Evolutionary conservation across 805 yeast genomes (phyloP), one percentile per base, ranked within the genome.

Genomic region (Candida argentea): DNA sequence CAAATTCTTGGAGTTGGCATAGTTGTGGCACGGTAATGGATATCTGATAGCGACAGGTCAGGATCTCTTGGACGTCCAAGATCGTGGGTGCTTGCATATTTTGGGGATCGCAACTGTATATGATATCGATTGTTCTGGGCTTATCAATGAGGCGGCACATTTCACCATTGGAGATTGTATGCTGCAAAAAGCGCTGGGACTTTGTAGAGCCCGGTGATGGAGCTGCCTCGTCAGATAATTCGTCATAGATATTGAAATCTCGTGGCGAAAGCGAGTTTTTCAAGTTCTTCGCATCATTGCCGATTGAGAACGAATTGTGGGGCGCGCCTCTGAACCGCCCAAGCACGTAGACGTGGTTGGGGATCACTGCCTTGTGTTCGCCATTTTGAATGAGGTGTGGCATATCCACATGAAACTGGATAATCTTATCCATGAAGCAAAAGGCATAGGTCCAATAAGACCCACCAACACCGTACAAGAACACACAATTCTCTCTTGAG

Each of bases 1-100:
- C 28, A 28, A 61, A 57, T 26, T 57, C 61, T 39, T 56, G 44
- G 42, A 44, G 25, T 30, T 32, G 32, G 37, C 85, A 77, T 14
- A 77, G 50, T 5, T 50, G 44, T 1, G 76, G 75, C 0, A 75
- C 59, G 26, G 60, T 61, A 3, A 77, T 50, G 16, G 55, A 55
- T 49, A 73, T 60, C 37, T 60, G 60, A 42, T 77, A 77, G 25
- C 65, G 65, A 44, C 86, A 77, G 1, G 77, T 70, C 30, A 59
- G 62, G 18, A 61, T 50, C 46, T 77, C 86, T 27, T 52, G 52
- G 3, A 73, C 59, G 43, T 65, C 64, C 6, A 53, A 30, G n/a
- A 59, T 48, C 18, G 33, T 36, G 2, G 48, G 31, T 5, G 3
- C 9, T 10, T 10, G 9, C n/a, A 17, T 20, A 8, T 25, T 33